These are phyloP conservation scores for Leccinum pellstonianum DNA, from an alignment of 768 basidiomycete species.

Conservation along the genomic window DNA sequence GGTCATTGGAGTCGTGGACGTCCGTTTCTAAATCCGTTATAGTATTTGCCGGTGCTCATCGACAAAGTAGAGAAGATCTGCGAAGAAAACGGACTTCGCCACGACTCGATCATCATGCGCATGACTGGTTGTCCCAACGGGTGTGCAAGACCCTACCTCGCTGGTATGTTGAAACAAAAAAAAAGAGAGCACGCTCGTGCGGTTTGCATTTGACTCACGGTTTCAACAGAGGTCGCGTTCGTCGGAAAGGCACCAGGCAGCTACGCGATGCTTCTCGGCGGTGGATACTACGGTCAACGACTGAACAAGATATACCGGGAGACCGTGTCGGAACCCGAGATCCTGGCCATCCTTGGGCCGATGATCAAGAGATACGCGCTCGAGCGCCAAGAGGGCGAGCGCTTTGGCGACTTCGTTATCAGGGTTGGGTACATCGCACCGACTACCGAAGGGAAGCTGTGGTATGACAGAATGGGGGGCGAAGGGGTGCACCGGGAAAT, in stretches of 20 bases:
- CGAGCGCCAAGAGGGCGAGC: constrained; percentile 84
- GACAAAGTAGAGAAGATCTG: constrained; percentile 95
- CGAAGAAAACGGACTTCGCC: constrained; percentile 88
- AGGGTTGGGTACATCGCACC: constrained; percentile 87
- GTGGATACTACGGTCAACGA: constrained; percentile 91
- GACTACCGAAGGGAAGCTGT: constrained; percentile 78
- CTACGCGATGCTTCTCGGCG: constrained; percentile 94
- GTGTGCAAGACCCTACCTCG: constrained; percentile 90
- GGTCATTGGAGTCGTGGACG: background rate
- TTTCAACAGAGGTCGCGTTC: constrained; percentile 79
- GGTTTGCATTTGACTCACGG: background rate
- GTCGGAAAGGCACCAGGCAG: constrained; percentile 93
- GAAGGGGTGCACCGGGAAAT: constrained; percentile 57
- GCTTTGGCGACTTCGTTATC: constrained; percentile 94
- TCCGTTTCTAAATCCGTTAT: constrained; percentile 34
- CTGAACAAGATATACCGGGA: constrained; percentile 96
- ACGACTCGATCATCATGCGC: constrained; percentile 96
- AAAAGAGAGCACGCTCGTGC: background rate
- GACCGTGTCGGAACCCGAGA: constrained; percentile 87
- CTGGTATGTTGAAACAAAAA: constrained; percentile 49
- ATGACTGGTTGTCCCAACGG: constrained; percentile 98
- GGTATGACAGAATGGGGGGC: constrained; percentile 85
- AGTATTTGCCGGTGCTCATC: constrained; percentile 91
- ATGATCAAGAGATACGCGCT: constrained; percentile 95
- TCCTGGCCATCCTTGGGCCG: constrained; percentile 80